A percentile compares a stretch with the other conserved stretches of the same genome.
phyloP scores from a whole-genome alignment of 345 rosid species.

The Acer saccharum region DNA sequence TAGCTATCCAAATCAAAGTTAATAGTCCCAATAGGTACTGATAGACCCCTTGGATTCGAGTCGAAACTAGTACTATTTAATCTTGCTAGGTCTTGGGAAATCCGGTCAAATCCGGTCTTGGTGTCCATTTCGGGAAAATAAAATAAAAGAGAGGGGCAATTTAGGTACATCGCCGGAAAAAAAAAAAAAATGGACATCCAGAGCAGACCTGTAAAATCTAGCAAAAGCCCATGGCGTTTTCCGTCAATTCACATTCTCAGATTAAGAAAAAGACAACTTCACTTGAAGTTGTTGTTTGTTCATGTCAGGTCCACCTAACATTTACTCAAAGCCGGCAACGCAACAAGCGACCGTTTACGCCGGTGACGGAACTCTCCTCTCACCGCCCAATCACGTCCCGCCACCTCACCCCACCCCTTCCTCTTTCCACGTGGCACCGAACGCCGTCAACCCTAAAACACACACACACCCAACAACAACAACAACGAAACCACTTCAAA shows the following conservation, averaged over 20 bases:
- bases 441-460: conserved; percentile 45
- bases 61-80: too few species aligned
- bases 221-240: conserved; percentile 37
- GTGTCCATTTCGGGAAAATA: neutral
- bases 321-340: conserved; percentile 40
- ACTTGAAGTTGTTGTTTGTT: neutral
- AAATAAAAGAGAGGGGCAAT: neutral
- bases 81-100: too few species aligned
- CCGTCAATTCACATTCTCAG: conserved; percentile 37
- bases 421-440: conserved; percentile 66
- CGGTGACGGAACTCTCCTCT: conserved; percentile 47
- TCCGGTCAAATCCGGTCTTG: too few species aligned
- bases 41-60: too few species aligned
- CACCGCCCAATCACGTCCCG: conserved; percentile 35
- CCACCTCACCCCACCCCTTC: conserved; percentile 31
- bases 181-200: neutral
- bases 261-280: neutral
- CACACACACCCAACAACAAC: neutral
- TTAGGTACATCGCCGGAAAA: conserved; percentile 14
- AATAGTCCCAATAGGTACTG: too few species aligned
- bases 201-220: conserved; percentile 29
- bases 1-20: too few species aligned
- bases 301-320: conserved; percentile 20
- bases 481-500: neutral
- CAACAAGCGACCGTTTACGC: conserved; percentile 22